phyloP scores from a whole-genome alignment of 148 eudicot genomes.

The Hydrangea macrophylla region DNA sequence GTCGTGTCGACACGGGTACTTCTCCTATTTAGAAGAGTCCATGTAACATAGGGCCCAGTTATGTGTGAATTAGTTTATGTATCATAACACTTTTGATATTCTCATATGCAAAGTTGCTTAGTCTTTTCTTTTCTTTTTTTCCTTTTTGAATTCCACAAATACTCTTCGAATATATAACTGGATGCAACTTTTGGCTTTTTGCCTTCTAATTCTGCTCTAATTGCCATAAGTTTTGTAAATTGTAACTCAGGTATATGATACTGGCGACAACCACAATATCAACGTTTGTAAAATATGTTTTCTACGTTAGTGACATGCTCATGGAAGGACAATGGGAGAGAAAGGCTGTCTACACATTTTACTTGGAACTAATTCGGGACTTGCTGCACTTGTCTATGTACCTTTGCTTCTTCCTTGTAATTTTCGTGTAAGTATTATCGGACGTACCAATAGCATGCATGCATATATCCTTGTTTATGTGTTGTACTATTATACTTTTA shows the following conservation, averaged over 20 bases:
- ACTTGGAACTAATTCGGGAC: slow-evolving; percentile 92
- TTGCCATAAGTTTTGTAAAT: background rate
- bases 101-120: background rate
- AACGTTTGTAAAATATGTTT: slow-evolving; percentile 79
- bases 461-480: background rate
- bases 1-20: too few relatives aligned
- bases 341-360: slow-evolving; percentile 94
- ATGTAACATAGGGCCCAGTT: too few relatives aligned
- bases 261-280: slow-evolving; percentile 89
- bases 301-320: slow-evolving; percentile 89
- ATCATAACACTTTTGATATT: background rate
- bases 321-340: slow-evolving; percentile 99
- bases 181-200: background rate
- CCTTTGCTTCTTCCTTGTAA: slow-evolving; percentile 92
- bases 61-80: too few relatives aligned
- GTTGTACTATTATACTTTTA: too few relatives aligned
- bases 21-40: too few relatives aligned
- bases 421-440: slow-evolving; percentile 74
- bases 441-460: slow-evolving; percentile 7
- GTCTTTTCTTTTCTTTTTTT: background rate
- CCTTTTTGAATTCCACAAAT: too few relatives aligned
- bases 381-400: slow-evolving; percentile 94
- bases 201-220: background rate
- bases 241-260: slow-evolving; percentile 80
- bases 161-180: background rate